Base-by-base conservation (phyloP, 73 alveolate genomes). In the Blepharisma stoltei region DNA sequence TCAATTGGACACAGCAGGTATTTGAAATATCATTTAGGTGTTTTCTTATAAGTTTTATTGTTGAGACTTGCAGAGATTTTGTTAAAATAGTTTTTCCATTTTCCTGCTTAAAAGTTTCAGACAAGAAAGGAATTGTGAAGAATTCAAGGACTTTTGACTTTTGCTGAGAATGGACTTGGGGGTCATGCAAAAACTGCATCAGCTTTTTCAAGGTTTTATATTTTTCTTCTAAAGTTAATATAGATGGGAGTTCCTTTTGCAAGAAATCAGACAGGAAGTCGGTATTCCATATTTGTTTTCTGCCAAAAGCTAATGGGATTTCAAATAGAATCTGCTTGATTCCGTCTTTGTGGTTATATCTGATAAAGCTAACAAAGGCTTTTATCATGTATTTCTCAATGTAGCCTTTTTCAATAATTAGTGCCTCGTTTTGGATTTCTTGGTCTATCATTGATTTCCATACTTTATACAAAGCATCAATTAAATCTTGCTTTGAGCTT, bases 291-390 rank as follows among this genome's bases (percentile, higher is more conserved):
- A 60, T 60, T 8, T 60, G 14, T 60, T 60, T 60, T 25, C 46
- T 60, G n/a, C 73, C 73, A 60, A 14, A 60, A 60, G 73, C 73
- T 25, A 60, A 8, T 9, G 73, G 73, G 14, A 60, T n/a, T 8
- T 60, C 73, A 25, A 60, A 38, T 14, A 60, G 73, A 1, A 60
- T 4, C 0, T 1, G 18, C 11, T 14, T 18, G 0, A 60, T 60
- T 60, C 73, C 73, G 11, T 9, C 18, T 60, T 60, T 60, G 23
- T 60, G 73, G 5, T 60, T 60, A 47, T 18, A 60, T 60, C 73
- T 60, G 38, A 60, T 60, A 25, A 60, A 60, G 45, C 73, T 60
- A 1, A 60, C 23, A 60, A 60, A 60, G 3, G 73, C 73, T 60
- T 60, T 60, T 20, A 60, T 8, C 46, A 60, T 60, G 23, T 60